These are phyloP conservation scores for Begonia masoniana DNA, from an alignment of 306 rosid species.

Conservation along the genomic window DNA sequence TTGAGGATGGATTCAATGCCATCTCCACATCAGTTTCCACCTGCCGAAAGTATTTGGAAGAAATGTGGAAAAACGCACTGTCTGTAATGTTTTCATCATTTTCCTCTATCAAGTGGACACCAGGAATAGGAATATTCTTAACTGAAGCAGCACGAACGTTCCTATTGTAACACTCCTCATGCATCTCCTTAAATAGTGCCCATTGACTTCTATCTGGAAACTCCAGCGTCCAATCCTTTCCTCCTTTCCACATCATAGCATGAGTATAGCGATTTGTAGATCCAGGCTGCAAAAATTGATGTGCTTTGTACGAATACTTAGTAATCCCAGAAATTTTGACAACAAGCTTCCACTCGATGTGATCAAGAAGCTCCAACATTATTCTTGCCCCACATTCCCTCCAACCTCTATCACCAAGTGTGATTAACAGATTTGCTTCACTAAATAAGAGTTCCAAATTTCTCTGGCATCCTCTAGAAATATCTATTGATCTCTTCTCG, in stretches of 20 bases:
- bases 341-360: conserved; percentile 87
- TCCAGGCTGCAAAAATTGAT: conserved; percentile 95
- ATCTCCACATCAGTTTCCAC: conserved; percentile 75
- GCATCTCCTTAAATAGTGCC: conserved; percentile 91
- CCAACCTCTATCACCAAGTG: conserved; percentile 76
- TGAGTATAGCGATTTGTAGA: conserved; percentile 90
- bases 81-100: conserved; percentile 47
- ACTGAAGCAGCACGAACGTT: conserved; percentile 79
- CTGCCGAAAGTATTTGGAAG: conserved; percentile 58
- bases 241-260: conserved; percentile 99
- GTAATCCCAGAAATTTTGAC: conserved; percentile 63
- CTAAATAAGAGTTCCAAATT: conserved; percentile 61
- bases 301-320: conserved; percentile 81
- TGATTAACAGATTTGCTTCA: conserved; percentile 65
- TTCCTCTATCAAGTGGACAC: conserved; percentile 67
- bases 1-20: conserved; percentile 64
- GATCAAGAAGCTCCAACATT: conserved; percentile 63
- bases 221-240: conserved; percentile 91
- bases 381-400: conserved; percentile 70
- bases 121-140: conserved; percentile 93
- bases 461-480: conserved; percentile 39
- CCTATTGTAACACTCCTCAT: conserved; percentile 87
- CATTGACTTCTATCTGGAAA: conserved; percentile 87
- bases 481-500: conserved; percentile 60
- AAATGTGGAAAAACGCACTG: conserved; percentile 40